Base-by-base conservation (phyloP, 371 early-diverging fungal genomes). In the Catenaria anguillulae region DNA sequence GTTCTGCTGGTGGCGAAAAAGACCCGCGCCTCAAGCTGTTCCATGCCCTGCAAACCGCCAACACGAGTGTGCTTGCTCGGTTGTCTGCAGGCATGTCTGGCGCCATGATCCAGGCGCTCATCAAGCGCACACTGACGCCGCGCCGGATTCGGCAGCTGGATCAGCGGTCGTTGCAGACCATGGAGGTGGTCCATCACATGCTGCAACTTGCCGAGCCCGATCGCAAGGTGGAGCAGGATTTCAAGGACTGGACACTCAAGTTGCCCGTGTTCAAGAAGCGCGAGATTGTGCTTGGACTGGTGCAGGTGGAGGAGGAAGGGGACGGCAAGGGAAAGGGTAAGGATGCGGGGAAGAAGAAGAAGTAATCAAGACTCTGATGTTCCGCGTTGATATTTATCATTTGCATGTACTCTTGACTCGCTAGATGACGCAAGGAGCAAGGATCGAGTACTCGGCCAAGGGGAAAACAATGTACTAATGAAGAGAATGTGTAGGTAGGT, bases 141-240 rank as follows among this genome's bases (percentile, higher is more conserved):
- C 64, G 79, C 26, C 43, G 60, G n/a, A 4, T 21, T 8, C 60
- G 33, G 24, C 56, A 75, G 74, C 42, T 78, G 17, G 52, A 71
- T 6, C 31, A 46, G 13, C 45, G 67, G 5, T 68, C 70, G 10
- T 48, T 76, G 19, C 60, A 62, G 13, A 76, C 77, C 13, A 65
- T 67, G 60, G 79, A 78, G 61, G 69, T 78, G 37, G 66, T 75
- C n/a, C 73, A 76, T 42, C 74, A 74, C 35, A 56, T 78, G 23
- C 63, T 78, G 4, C 68, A 70, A 36, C 60, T 74, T 23, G 15
- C 58, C 21, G 60, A 37, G 23, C 68, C 70, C 5, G 56, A 67
- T 36, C 68, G 71, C 61, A 66, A 68, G 29, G 73, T 73, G 15
- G 77, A 78, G 62, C 40, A 60, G 34, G 40, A 60, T 26, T 37